Conservation (phyloP, 116 monocot genomes). For the Dioscorea cayenensis region DNA sequence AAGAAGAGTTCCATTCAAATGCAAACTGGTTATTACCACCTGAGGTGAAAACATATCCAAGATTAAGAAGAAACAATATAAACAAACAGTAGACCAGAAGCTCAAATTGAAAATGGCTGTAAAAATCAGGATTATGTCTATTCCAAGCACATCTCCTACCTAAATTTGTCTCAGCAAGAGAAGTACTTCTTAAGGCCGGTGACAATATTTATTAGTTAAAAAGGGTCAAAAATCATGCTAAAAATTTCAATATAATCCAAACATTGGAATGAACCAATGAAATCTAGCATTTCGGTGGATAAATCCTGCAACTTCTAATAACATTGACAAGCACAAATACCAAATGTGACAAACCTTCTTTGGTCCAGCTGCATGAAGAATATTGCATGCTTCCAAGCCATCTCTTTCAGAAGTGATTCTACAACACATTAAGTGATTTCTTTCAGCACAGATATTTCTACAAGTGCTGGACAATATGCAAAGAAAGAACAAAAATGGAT, state of each 20-base stretch:
- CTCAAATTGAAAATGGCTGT: too few relatives aligned
- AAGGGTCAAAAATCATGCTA: too few relatives aligned
- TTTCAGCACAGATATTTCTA: not conserved
- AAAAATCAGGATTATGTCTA: too few relatives aligned
- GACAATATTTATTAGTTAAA: too few relatives aligned
- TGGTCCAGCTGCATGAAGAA: constrained; percentile 87
- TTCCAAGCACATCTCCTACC: too few relatives aligned
- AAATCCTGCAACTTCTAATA: not conserved
- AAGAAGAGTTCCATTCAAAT: constrained; percentile 49
- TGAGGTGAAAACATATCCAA: constrained; percentile 23
- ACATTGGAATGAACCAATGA: too few relatives aligned
- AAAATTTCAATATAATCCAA: too few relatives aligned
- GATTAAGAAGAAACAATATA: not conserved
- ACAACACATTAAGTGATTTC: not conserved
- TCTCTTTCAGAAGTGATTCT: constrained; percentile 79
- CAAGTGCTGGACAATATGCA: not conserved
- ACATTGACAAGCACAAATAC: not conserved
- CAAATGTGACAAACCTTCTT: constrained; percentile 54
- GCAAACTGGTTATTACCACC: constrained; percentile 90
- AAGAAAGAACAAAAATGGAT: not conserved
- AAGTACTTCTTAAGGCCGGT: too few relatives aligned
- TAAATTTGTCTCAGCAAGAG: too few relatives aligned
- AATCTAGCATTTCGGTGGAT: too few relatives aligned
- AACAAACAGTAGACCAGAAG: not conserved
- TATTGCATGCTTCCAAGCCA: constrained; percentile 86